Conservation (phyloP, 805 yeast genomes). For the Zygosaccharomyces rouxii region DNA sequence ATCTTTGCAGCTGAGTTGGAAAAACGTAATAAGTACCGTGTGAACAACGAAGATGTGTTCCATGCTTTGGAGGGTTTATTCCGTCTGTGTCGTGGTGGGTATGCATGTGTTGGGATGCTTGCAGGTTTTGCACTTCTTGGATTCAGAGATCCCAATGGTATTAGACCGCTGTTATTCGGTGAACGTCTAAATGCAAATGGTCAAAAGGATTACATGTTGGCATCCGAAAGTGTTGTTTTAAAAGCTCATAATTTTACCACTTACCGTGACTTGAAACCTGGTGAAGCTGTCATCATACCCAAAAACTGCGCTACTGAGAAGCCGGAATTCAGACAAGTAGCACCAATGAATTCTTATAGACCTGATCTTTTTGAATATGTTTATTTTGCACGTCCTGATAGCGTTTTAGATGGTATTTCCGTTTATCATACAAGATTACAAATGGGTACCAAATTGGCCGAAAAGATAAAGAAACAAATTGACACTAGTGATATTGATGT, state of each 20-base stretch:
- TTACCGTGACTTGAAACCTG: constrained; percentile 83
- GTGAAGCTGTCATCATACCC: constrained; percentile 93
- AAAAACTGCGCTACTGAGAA: constrained; percentile 51
- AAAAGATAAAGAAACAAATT: constrained; percentile 51
- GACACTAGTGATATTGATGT: constrained; percentile 71
- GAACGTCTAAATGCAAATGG: constrained; percentile 71
- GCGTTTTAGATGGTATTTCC: constrained; percentile 93
- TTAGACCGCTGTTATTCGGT: constrained; percentile 85
- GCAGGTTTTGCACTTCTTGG: constrained; percentile 96
- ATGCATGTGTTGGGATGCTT: constrained; percentile 89
- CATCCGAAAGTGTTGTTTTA: constrained; percentile 91
- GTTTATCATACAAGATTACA: constrained; percentile 88
- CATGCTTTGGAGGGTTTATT: constrained; percentile 80
- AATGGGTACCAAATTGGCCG: constrained; percentile 90
- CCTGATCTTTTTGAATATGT: constrained; percentile 98
- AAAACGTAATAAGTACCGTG: constrained; percentile 87
- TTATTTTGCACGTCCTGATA: constrained; percentile 96
- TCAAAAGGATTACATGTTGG: constrained; percentile 81
- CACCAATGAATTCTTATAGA: constrained; percentile 68
- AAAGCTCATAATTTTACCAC: constrained; percentile 83
- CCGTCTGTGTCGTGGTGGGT: constrained; percentile 87
- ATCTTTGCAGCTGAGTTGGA: constrained; percentile 90
- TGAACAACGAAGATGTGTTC: constrained; percentile 84
- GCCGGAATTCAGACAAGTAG: constrained; percentile 86
- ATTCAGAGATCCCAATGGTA: constrained; percentile 95